These are phyloP conservation scores for Aspergillus leporis DNA, from an alignment of 495 filamentous ascomycete species.

Conservation along the genomic window DNA sequence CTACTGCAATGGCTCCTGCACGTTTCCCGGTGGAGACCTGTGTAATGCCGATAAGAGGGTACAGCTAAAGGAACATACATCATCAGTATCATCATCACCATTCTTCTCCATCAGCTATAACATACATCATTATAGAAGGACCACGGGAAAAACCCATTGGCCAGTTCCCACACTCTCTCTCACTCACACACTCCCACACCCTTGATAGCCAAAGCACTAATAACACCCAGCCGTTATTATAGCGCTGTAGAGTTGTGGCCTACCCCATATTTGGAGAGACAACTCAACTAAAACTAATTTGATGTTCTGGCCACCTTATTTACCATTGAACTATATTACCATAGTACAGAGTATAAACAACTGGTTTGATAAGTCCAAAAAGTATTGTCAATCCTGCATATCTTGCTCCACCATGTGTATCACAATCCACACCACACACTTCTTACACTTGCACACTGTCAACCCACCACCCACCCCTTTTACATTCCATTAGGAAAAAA, in stretches of 20 bases:
- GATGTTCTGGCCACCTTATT: neutral
- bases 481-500: conserved; percentile 12
- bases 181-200: too few relatives aligned
- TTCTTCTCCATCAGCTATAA: neutral
- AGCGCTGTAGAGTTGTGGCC: neutral
- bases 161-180: neutral
- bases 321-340: conserved; percentile 17
- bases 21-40: conserved; percentile 17
- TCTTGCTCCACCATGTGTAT: conserved; percentile 19
- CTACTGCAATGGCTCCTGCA: conserved; percentile 28
- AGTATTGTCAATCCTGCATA: conserved; percentile 24
- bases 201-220: neutral
- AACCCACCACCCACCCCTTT: conserved; percentile 6
- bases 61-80: neutral
- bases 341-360: conserved; percentile 1
- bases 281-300: neutral
- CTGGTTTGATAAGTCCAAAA: conserved; percentile 23
- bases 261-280: neutral
- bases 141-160: neutral
- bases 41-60: conserved; percentile 23
- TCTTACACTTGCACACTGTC: neutral
- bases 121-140: neutral
- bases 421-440: conserved; percentile 2
- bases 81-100: neutral
- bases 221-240: neutral